These are phyloP conservation scores for Filobasidium wieringae DNA, from an alignment of 768 basidiomycete species.

Conservation along the genomic window DNA sequence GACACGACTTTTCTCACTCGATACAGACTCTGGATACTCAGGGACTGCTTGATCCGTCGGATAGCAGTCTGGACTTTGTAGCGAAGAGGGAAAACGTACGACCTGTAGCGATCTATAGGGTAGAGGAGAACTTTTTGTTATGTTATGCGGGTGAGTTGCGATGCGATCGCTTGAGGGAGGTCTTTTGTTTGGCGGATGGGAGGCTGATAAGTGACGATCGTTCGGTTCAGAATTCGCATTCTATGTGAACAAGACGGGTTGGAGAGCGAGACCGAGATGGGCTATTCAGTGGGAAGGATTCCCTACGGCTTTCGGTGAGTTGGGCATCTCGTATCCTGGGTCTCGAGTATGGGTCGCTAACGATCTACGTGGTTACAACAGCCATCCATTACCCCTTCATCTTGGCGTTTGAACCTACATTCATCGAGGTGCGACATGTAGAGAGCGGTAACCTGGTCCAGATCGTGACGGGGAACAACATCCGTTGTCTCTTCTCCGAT, in stretches of 20 bases:
- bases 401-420: slow-evolving; percentile 87
- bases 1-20: neutral
- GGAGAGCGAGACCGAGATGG: slow-evolving; percentile 78
- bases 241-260: slow-evolving; percentile 93
- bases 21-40: slow-evolving; percentile 75
- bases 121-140: slow-evolving; percentile 88
- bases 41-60: slow-evolving; percentile 82
- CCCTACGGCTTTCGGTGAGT: slow-evolving; percentile 85
- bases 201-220: neutral
- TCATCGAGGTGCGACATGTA: slow-evolving; percentile 92
- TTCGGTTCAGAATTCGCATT: slow-evolving; percentile 76
- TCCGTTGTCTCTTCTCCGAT: slow-evolving; percentile 84
- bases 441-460: slow-evolving; percentile 84
- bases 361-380: too few species aligned
- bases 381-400: slow-evolving; percentile 95
- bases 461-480: slow-evolving; percentile 84
- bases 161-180: neutral
- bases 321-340: neutral
- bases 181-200: neutral
- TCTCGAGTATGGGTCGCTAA: too few species aligned
- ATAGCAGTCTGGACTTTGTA: slow-evolving; percentile 84
- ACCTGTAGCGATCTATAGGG: slow-evolving; percentile 92
- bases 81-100: slow-evolving; percentile 73
- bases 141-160: slow-evolving; percentile 80
- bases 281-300: slow-evolving; percentile 94